phyloP scores from a whole-genome alignment of 345 rosid species.

The Salix viminalis region DNA sequence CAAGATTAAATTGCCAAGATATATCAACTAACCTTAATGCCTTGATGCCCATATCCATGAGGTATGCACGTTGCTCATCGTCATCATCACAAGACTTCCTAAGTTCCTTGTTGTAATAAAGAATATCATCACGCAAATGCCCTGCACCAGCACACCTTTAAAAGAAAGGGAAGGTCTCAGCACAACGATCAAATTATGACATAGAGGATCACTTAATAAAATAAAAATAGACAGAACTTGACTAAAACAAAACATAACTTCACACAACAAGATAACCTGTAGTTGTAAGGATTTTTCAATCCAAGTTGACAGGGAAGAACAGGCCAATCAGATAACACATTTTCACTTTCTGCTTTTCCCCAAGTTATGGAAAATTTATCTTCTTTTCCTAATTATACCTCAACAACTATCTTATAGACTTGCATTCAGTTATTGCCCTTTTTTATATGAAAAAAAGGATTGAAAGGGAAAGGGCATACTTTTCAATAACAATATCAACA shows the following conservation, averaged over 20 bases:
- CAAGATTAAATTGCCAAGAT: conserved; percentile 5
- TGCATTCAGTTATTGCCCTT: not conserved
- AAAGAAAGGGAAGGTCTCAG: conserved; percentile 17
- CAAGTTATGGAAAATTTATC: not conserved
- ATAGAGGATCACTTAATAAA: not conserved
- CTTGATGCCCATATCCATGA: conserved; percentile 79
- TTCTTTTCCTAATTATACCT: not conserved
- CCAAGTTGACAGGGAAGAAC: not conserved
- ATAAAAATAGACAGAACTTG: not conserved
- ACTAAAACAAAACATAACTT: not conserved
- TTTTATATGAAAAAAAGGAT: not conserved
- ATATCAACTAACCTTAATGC: conserved; percentile 63
- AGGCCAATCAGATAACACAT: not conserved
- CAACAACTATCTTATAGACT: not conserved
- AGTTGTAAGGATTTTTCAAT: not conserved
- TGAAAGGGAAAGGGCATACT: conserved; percentile 30
- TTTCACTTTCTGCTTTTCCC: not conserved
- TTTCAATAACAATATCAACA: conserved; percentile 63
- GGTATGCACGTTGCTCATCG: conserved; percentile 58
- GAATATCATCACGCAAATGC: conserved; percentile 75
- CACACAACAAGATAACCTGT: not conserved
- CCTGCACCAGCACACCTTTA: conserved; percentile 92
- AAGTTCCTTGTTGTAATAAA: conserved; percentile 61
- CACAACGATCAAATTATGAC: not conserved
- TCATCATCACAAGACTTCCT: conserved; percentile 41